Base-by-base conservation (phyloP, 2,329 filamentous ascomycete genomes). In the Neoarthrinium moseri region DNA sequence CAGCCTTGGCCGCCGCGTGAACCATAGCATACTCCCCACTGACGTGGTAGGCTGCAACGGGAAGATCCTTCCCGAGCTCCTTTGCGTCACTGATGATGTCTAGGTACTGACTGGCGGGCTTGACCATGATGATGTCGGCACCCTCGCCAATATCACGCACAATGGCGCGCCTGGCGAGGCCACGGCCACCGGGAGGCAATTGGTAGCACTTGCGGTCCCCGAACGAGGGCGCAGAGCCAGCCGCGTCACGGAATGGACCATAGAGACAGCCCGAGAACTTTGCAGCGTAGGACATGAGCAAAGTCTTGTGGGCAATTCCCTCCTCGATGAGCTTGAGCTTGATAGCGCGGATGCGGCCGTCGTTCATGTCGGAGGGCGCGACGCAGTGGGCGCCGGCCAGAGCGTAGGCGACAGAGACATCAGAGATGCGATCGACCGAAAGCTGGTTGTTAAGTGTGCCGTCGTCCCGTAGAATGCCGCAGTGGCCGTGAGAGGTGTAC, bases 21-120 rank as follows among this genome's bases (percentile, higher is more conserved):
- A 99, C 94, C 94, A 97, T 97, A 53, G 94, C 91, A 63, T 86
- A 99, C 72, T 99, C 94, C 56, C 94, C 94, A 59, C 88, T 94
- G 48, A 99, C 94, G 67, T 99, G 94, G 67, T 99, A 99, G 18
- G 94, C 92, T 2, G 94, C 92, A 27, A 99, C 80, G 2, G 94
- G 94, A 67, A 97, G 78, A 66, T 97, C 91, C 63, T 85, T 87
- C 48, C 89, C 92, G 44, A 97, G 80, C 44, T 96, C 91, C 74
- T 96, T 97, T 43, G 94, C 94, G 63, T 99, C 94, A 56, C 89
- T 90, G 66, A 99, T 97, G 59, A 99, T 96, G 69, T 99, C 94
- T 36, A 99, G 79, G 66, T 96, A 99, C 67, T 92, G 90, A 58
- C 88, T 88, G 8, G 94, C 94, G 2, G 94, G 94, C 77, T 99